Evolutionary conservation across 495 filamentous ascomycete species (phyloP).

Genomic region (Hyphodiscus hymeniophilus): DNA sequence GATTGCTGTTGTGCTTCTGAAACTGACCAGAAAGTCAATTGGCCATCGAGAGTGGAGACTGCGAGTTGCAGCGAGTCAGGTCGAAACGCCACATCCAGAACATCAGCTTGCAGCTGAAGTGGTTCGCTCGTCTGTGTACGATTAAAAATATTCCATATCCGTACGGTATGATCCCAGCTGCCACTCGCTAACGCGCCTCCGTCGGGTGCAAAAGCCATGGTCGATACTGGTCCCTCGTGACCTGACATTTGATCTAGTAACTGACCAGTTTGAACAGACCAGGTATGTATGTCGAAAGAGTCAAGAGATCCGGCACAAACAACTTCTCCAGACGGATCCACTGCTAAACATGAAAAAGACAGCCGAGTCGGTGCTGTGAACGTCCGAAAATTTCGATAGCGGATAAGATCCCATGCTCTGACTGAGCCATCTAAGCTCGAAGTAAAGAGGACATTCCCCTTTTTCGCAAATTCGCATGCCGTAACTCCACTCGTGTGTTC

Average conservation of each 20-base stretch:
- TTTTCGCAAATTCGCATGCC: constrained; percentile 89
- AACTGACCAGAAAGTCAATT: constrained; percentile 91
- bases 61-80: constrained; percentile 88
- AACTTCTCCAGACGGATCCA: constrained; percentile 94
- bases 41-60: constrained; percentile 86
- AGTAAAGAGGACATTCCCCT: constrained; percentile 91
- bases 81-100: constrained; percentile 77
- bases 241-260: constrained; percentile 83
- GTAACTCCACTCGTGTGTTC: constrained; percentile 94
- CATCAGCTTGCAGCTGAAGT: constrained; percentile 79
- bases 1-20: constrained; percentile 74
- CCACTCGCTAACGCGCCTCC: constrained; percentile 78
- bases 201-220: constrained; percentile 79
- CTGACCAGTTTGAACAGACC: constrained; percentile 97
- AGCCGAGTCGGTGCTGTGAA: constrained; percentile 89
- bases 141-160: constrained; percentile 91
- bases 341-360: constrained; percentile 86
- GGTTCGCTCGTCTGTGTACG: constrained; percentile 93
- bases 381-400: constrained; percentile 93
- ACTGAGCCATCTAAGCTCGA: constrained; percentile 89
- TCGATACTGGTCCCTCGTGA: constrained; percentile 87
- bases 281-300: constrained; percentile 94
- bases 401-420: constrained; percentile 90
- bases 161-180: constrained; percentile 90
- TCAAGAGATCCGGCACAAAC: constrained; percentile 92